Percentiles rank a stretch among this genome's conserved stretches.
These are phyloP conservation scores for Zygosaccharomyces pseudobailii DNA, from an alignment of 1,139 yeast genomes.

Conservation along the genomic window DNA sequence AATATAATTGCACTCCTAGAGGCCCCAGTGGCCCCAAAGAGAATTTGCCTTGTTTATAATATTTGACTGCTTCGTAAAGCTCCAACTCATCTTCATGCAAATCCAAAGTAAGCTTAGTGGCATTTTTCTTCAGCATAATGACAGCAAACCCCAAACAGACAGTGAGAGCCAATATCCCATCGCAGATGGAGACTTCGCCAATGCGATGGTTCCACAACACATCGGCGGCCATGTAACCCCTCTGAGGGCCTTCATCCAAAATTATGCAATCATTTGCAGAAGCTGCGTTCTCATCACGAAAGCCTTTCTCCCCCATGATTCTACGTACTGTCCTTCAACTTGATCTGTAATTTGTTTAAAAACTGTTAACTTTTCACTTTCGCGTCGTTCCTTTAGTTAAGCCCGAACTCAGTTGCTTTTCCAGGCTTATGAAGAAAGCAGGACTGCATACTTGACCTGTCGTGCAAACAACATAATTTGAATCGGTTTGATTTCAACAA, in stretches of 20 bases:
- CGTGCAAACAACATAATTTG: too few relatives aligned
- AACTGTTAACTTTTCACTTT: background rate
- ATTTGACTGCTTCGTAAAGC: constrained; percentile 10
- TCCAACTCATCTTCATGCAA: constrained; percentile 9
- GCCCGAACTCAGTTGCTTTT: too few relatives aligned
- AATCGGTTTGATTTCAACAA: too few relatives aligned
- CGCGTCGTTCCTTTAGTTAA: background rate
- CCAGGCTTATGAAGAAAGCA: too few relatives aligned
- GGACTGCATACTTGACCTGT: too few relatives aligned
- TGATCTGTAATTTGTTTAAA: background rate
- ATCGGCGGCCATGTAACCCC: constrained; percentile 13
- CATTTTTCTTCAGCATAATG: background rate
- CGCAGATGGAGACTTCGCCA: constrained; percentile 6
- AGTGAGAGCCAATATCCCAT: constrained; percentile 2
- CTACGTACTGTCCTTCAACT: background rate
- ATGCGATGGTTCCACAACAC: constrained; percentile 7
- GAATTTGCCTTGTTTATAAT: constrained; percentile 15
- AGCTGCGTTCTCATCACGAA: background rate
- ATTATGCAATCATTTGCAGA: background rate
- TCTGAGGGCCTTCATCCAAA: constrained; percentile 12
- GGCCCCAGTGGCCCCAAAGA: constrained; percentile 19
- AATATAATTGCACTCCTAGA: constrained; percentile 19
- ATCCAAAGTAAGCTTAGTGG: background rate
- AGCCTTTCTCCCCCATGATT: background rate
- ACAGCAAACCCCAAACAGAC: constrained; percentile 3